These are phyloP conservation scores for Phoma sp. DNA, from an alignment of 2,329 filamentous ascomycete genomes.

Conservation along the genomic window DNA sequence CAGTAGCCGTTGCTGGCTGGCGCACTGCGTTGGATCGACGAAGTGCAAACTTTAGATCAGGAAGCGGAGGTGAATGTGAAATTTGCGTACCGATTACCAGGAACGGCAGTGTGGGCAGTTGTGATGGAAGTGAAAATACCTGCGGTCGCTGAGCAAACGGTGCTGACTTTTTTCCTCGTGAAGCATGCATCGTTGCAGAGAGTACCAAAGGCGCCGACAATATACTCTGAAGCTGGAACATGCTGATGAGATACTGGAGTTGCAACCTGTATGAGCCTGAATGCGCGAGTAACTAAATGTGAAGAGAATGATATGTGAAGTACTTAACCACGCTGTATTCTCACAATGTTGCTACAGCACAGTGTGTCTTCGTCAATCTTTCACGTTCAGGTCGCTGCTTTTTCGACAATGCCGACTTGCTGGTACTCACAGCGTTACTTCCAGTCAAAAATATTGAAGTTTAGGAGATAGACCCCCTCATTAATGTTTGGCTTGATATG, in stretches of 20 bases:
- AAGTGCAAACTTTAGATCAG: background rate
- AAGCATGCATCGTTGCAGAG: background rate
- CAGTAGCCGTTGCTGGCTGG: background rate
- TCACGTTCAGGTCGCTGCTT: too few species aligned
- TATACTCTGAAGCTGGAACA: background rate
- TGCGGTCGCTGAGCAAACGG: background rate
- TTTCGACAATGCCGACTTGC: background rate
- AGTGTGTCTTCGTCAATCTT: too few species aligned
- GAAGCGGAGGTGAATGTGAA: background rate
- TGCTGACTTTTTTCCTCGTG: too few species aligned
- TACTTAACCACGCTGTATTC: background rate
- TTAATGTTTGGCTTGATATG: too few species aligned
- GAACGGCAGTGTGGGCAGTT: background rate
- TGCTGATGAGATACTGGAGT: background rate
- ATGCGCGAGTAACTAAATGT: too few species aligned
- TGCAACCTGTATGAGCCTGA: background rate
- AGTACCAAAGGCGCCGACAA: background rate
- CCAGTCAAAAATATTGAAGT: too few species aligned
- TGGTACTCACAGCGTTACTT: too few species aligned
- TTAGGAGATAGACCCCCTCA: too few species aligned
- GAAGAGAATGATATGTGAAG: background rate
- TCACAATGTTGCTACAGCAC: background rate
- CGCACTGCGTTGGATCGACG: background rate
- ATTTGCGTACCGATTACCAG: background rate
- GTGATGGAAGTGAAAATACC: conserved; percentile 2